Evolutionary conservation across 768 basidiomycete species (phyloP).

Genomic region (Astraeus odoratus): DNA sequence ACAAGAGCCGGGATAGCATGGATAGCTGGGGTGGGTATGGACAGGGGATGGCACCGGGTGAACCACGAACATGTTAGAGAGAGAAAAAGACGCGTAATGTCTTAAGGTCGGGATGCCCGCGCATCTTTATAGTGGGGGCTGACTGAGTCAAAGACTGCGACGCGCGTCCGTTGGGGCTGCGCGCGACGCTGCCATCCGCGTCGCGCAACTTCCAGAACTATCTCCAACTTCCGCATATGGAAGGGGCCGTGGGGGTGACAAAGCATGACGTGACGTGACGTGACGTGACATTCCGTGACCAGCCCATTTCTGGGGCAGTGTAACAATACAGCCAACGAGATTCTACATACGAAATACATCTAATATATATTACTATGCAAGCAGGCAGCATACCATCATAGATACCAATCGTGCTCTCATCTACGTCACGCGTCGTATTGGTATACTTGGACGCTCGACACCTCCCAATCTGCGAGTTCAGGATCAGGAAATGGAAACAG

Average conservation of each 20-base stretch:
- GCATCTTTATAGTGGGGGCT: too few relatives aligned
- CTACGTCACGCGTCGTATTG: constrained; percentile 31
- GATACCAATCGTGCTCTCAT: neutral
- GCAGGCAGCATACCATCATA: too few relatives aligned
- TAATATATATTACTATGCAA: too few relatives aligned
- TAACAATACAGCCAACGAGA: neutral
- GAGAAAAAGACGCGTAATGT: neutral
- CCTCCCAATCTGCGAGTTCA: constrained; percentile 64
- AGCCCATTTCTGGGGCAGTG: too few relatives aligned
- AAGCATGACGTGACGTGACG: too few relatives aligned
- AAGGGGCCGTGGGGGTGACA: too few relatives aligned
- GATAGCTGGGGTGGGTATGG: neutral
- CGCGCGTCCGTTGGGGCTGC: constrained; percentile 1
- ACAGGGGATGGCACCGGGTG: constrained; percentile 1
- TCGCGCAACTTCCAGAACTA: constrained; percentile 4
- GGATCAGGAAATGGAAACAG: constrained; percentile 1
- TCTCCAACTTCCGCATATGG: neutral
- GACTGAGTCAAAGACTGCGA: neutral
- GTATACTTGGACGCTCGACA: constrained; percentile 69
- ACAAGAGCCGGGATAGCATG: too few relatives aligned
- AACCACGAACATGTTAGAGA: constrained; percentile 8
- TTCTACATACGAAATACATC: neutral
- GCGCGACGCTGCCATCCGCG: neutral
- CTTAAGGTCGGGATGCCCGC: too few relatives aligned
- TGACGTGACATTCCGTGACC: too few relatives aligned